Evolutionary conservation across 768 basidiomycete genomes (phyloP), one percentile per base, ranked within the genome.

Genomic region (Sistotremastrum suecicum): DNA sequence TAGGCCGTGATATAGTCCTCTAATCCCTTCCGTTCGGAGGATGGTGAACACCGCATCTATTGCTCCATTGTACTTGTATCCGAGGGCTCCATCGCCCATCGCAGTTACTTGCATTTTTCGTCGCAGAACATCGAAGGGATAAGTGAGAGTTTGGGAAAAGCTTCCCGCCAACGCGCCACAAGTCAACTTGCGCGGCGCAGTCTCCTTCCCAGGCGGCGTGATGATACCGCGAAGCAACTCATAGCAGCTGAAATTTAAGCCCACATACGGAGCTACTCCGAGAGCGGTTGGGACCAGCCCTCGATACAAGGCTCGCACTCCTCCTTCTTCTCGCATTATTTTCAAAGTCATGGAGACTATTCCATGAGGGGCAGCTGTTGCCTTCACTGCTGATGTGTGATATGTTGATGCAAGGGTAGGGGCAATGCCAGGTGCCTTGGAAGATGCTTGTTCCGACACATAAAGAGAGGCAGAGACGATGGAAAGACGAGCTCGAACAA

Each of bases 101-200:
- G 88, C 88, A 4, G 78, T 73, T 48, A 94, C 86, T 61, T 98
- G 94, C 83, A 98, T 90, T 70, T 97, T 94, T 50, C 94, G 74
- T 41, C 94, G 73, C 48, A 98, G 63, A 4, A 98, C 87, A 60
- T 99, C 94, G 56, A 95, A 87, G 6, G 94, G 94, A 60, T 94
- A 97, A 4, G 92, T 97, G 54, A 97, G 63, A 42, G 90, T 88
- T 61, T 97, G 89, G 8, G 90, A 91, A 52, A 94, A 82, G 29
- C 82, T 78, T 76, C 87, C 88, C 10, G 89, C 89, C 50, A 92
- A 63, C 33, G 87, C 91, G 35, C 92, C 94, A 51, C 90, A 95
- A 1, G 65, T 53, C 60, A 95, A 60, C 62, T 94, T 92, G 53
- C 83, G 67, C 42, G 68, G 53, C 39, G 79, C 67, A 44, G 63